Base-by-base conservation (phyloP, 345 rosid genomes). In the Erucastrum elatum region DNA sequence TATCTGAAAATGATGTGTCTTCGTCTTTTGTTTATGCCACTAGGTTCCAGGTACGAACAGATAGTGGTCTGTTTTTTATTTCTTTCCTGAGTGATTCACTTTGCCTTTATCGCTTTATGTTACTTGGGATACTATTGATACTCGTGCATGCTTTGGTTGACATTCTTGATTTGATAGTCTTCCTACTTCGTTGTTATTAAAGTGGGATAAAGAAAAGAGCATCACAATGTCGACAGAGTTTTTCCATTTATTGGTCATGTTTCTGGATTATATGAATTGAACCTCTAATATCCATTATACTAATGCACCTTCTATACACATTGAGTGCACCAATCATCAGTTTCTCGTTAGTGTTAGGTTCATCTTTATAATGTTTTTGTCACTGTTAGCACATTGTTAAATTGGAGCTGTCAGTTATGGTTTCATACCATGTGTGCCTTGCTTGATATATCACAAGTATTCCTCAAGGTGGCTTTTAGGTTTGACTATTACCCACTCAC, bases 41-140 rank as follows among this genome's bases (percentile, higher is more conserved):
- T 35, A 75, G 76, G 62, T 75, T 74, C 83, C 76, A 53, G 75
- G 71, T 75, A 64, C 21, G 76, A 80, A 70, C 76, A 70, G 12
- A 56, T 69, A 62, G 80, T 75, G 76, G 68, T 64, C 2, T 80
- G 30, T 37, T 56, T 72, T 55, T 67, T 41, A 74, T 69, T 29
- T 44, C 68, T n/a, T 63, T 64, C 61, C 33, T 70, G 75, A 75
- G 79, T 70, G 79, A 64, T 70, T 21, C 55, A 58, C 80, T 70
- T 75, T 75, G 26, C 66, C 64, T 59, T 74, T 79, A 62, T 63
- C 74, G 75, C 74, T 69, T 69, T 75, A 30, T 74, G 77, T 27
- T 63, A 44, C 53, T 74, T 74, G 26, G 3, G 68, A 37, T 53
- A 55, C 34, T 75, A 69, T 75, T 80, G 68, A 63, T 75, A 44